Conservation (phyloP, 768 basidiomycete species). For the Rhizopogon roseolus region DNA sequence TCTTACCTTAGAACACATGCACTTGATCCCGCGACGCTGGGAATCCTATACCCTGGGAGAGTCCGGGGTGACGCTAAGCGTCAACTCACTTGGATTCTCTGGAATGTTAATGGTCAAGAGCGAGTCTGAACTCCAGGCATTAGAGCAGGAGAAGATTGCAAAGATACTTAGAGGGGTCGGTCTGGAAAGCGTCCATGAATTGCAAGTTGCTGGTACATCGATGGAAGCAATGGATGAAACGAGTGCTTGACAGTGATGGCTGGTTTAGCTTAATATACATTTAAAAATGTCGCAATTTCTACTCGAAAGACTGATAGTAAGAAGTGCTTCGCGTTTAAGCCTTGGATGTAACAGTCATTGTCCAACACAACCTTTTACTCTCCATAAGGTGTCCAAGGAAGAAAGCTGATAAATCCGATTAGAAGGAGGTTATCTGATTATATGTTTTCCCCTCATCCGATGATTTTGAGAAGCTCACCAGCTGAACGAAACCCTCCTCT, state of each 20-base stretch:
- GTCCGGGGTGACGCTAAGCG: slow-evolving; percentile 55
- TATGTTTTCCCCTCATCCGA: not conserved
- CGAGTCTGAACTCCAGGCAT: slow-evolving; percentile 64
- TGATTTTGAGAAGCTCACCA: slow-evolving; percentile 44
- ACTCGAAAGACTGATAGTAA: not conserved
- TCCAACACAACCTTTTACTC: slow-evolving; percentile 34
- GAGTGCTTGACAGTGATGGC: not conserved
- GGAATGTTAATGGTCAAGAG: slow-evolving; percentile 88
- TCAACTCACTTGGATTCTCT: slow-evolving; percentile 88
- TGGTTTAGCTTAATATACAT: not conserved
- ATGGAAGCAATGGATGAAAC: slow-evolving; percentile 27
- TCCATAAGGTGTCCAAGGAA: slow-evolving; percentile 50
- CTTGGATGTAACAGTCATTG: slow-evolving; percentile 6
- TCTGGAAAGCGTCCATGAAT: slow-evolving; percentile 61
- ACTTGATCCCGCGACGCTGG: slow-evolving; percentile 73
- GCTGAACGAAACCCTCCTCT: slow-evolving; percentile 70
- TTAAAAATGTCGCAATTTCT: not conserved
- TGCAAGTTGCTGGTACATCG: slow-evolving; percentile 50
- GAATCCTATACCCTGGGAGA: slow-evolving; percentile 53
- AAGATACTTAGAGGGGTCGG: slow-evolving; percentile 64
- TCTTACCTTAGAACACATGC: slow-evolving; percentile 77
- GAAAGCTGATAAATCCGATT: slow-evolving; percentile 38
- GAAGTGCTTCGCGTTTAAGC: not conserved
- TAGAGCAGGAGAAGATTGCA: slow-evolving; percentile 58
- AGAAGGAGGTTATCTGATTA: slow-evolving; percentile 1